Base-by-base conservation (phyloP, 2,329 filamentous ascomycete genomes). In the Xylaria sp. region DNA sequence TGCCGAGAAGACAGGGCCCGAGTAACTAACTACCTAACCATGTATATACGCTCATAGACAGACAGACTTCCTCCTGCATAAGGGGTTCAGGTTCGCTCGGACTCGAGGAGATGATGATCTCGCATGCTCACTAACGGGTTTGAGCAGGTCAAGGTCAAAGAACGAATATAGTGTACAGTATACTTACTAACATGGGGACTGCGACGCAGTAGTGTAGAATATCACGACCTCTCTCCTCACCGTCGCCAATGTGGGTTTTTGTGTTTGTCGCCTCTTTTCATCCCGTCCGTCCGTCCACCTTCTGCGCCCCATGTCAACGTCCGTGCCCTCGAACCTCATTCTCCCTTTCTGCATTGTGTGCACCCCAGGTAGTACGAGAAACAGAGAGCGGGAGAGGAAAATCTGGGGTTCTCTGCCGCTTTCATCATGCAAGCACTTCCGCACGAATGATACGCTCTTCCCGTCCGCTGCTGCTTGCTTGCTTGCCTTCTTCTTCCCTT, bases 391-490 rank as follows among this genome's bases (percentile, higher is more conserved):
- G 4, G 28, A 28, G 28, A 66, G 54, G 39, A 60, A 69, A 67
- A 69, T 61, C 67, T 55, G 67, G 67, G 63, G 58, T 50, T 39
- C 31, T 52, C 41, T 58, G 31, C 31, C 44, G 56, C 56, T 59
- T 4, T 52, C 55, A 66, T 67, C 55, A 66, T 67, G 63, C 67
- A 60, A 67, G 64, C 67, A 66, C 64, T 62, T 65, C 10, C 63
- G 67, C 63, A 55, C 58, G 52, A 54, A 62, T 46, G 15, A 63
- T 41, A 56, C 39, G 54, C 31, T 34, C 63, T 37, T 37, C 50
- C 51, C 61, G 51, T 48, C 54, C 25, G 18, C 48, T 54, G 44
- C 28, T 34, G 28, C 34, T 18, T 56, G 28, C n/a, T 50, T 37
- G 34, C 34, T 37, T 37, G 34, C 34, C 10, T 37, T 25, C 10